These are phyloP conservation scores for Geotrichum cucujoidarum DNA, from an alignment of 1,139 yeast genomes.

Conservation along the genomic window DNA sequence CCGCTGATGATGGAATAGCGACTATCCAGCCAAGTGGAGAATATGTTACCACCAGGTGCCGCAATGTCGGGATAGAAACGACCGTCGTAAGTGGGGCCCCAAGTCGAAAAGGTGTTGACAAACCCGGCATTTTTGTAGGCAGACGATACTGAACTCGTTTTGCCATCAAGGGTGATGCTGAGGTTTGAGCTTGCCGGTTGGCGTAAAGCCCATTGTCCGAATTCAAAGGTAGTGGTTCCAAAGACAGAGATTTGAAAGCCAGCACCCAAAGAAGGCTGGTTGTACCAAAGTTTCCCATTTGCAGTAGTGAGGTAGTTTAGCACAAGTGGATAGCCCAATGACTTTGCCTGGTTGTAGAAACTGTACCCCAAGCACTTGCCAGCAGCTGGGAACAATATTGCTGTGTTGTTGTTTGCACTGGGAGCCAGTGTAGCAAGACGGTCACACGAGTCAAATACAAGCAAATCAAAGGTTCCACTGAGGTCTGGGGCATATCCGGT, in stretches of 20 bases:
- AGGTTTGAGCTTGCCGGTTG: background rate
- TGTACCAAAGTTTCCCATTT: slow-evolving; percentile 10
- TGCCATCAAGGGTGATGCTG: slow-evolving; percentile 1
- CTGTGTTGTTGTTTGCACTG: slow-evolving; percentile 7
- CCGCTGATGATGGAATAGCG: slow-evolving; percentile 23
- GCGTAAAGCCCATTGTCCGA: slow-evolving; percentile 16
- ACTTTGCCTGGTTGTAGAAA: slow-evolving; percentile 12
- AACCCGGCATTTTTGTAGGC: slow-evolving; percentile 12
- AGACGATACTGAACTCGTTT: slow-evolving; percentile 2
- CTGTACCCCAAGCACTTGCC: slow-evolving; percentile 10
- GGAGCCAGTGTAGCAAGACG: background rate
- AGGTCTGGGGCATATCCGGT: slow-evolving; percentile 10
- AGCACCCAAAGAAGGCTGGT: slow-evolving; percentile 10
- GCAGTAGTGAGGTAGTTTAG: slow-evolving; percentile 13
- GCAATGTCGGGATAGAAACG: slow-evolving; percentile 25
- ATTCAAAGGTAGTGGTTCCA: slow-evolving; percentile 13
- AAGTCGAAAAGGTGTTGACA: slow-evolving; percentile 22
- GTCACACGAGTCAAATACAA: slow-evolving; percentile 11
- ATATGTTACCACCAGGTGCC: slow-evolving; percentile 28
- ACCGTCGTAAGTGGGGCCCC: slow-evolving; percentile 28
- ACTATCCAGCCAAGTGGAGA: slow-evolving; percentile 22
- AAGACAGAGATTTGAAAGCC: slow-evolving; percentile 11
- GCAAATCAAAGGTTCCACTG: slow-evolving; percentile 12
- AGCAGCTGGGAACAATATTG: slow-evolving; percentile 15
- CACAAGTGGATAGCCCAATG: slow-evolving; percentile 18